Base-by-base conservation (phyloP, 2,329 filamentous ascomycete species). In the Paraphaeosphaeria sporulosa region DNA sequence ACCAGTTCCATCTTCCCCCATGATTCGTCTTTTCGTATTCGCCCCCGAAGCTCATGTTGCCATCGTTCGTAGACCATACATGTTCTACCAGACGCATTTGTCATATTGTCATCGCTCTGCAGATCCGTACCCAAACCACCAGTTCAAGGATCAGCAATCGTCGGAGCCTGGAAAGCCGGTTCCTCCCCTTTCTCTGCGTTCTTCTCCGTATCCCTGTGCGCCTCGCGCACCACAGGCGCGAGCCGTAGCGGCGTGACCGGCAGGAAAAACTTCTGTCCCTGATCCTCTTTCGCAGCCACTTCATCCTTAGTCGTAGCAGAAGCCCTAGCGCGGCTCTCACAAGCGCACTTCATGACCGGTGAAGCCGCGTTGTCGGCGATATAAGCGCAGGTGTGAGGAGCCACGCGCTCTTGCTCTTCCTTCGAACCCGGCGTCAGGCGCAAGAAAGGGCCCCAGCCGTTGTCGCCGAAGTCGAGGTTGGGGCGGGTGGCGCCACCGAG, bases 351-450 rank as follows among this genome's bases (percentile, higher is more conserved):
- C 17, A 15, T 40, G 9, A 7, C 7, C 17, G 17, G 7, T 19
- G 38, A 40, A 40, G 38, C 38, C 17, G 15, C 17, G 17, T 4
- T 40, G 38, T 40, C 13, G 38, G 2, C n/a, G 38, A n/a, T 8
- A 17, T n/a, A n/a, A n/a, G 15, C 19, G 38, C 17, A 40, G 38
- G 38, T n/a, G 15, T 15, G 17, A 40, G 3, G 7, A 5, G 17
- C 15, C 38, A 19, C 9, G 17, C 7, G 38, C 17, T 40, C 17
- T 17, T 43, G 23, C 19, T 38, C 15, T 34, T 38, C 40, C 21
- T 52, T 38, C 19, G 50, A 38, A 2, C 43, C 36, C 3, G 50
- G 50, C 7, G 50, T 53, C 15, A 53, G 50, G 38, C 50, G 50
- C 8, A 53, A 23, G 21, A 27, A 53, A 17, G 21, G n/a, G 38